phyloP scores from a whole-genome alignment of 1,284 basidiomycete genomes.

The Trametes hirsuta region DNA sequence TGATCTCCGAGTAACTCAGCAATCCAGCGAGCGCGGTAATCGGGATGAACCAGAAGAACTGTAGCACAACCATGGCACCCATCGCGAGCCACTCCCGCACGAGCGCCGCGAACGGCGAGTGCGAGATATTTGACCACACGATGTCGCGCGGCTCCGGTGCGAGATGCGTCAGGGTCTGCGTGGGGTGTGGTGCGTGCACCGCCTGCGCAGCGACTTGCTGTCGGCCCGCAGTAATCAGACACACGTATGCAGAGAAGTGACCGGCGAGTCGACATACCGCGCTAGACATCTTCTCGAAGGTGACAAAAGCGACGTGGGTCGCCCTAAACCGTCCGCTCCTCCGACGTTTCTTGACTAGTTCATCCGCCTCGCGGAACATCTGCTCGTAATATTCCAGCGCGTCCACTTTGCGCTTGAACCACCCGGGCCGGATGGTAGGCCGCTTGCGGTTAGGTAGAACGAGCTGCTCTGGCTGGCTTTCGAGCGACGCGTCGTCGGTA shows the following conservation, averaged over 20 bases:
- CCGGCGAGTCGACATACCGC: slow-evolving; percentile 58
- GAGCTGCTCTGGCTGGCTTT: slow-evolving; percentile 53
- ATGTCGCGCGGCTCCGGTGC: slow-evolving; percentile 97
- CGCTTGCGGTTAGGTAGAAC: slow-evolving; percentile 75
- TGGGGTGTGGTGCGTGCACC: slow-evolving; percentile 75
- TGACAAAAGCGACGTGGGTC: slow-evolving; percentile 91
- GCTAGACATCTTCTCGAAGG: slow-evolving; percentile 92
- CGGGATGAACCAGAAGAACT: slow-evolving; percentile 89
- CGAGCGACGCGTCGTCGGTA: slow-evolving; percentile 49
- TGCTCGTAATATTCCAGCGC: slow-evolving; percentile 84
- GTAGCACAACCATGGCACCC: slow-evolving; percentile 65
- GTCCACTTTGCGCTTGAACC: slow-evolving; percentile 77
- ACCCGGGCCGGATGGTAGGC: slow-evolving; percentile 69
- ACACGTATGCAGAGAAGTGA: not conserved
- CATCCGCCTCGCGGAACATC: slow-evolving; percentile 79
- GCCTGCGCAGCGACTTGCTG: slow-evolving; percentile 92
- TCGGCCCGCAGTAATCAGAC: not conserved
- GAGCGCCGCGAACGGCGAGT: slow-evolving; percentile 54
- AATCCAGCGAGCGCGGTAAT: slow-evolving; percentile 85
- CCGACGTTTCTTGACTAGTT: slow-evolving; percentile 71
- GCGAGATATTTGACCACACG: slow-evolving; percentile 89
- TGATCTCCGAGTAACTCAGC: slow-evolving; percentile 91
- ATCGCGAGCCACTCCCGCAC: slow-evolving; percentile 25
- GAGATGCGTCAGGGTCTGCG: slow-evolving; percentile 67
- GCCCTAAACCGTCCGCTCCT: slow-evolving; percentile 74